These are phyloP conservation scores for Fusarium hainanense DNA, from an alignment of 2,329 filamentous ascomycete genomes.

Conservation along the genomic window DNA sequence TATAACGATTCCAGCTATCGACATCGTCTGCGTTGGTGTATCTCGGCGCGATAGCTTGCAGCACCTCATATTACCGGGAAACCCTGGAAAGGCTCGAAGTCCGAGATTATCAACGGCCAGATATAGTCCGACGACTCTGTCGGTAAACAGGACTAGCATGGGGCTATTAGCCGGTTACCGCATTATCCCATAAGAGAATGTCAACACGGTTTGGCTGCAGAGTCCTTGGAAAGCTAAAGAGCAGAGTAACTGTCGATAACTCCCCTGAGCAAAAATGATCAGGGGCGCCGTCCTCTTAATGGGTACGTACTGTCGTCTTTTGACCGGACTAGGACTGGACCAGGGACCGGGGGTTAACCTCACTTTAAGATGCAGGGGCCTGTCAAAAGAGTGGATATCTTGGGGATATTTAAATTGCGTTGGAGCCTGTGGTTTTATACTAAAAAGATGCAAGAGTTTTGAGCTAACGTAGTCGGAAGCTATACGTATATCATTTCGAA, in stretches of 20 bases:
- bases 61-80: constrained; percentile 4
- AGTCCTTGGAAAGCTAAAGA: constrained; percentile 9
- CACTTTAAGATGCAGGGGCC: constrained; percentile 31
- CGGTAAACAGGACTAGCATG: constrained; percentile 6
- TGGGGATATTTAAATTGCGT: constrained; percentile 43
- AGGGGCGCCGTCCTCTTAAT: constrained; percentile 22
- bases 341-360: constrained; percentile 23
- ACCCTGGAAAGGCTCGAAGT: constrained; percentile 7
- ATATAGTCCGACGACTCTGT: background rate
- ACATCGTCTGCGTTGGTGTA: constrained; percentile 25
- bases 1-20: constrained; percentile 26
- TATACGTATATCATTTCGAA: background rate
- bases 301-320: background rate
- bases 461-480: constrained; percentile 2
- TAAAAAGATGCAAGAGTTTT: background rate
- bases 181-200: background rate
- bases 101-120: constrained; percentile 7
- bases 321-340: constrained; percentile 30
- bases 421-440: constrained; percentile 18
- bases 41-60: constrained; percentile 15
- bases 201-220: background rate
- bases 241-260: constrained; percentile 9
- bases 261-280: constrained; percentile 28
- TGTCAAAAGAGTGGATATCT: constrained; percentile 36
- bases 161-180: constrained; percentile 12